Evolutionary conservation across 805 yeast species (phyloP).

Genomic region (Monosporozyma yasuniensis): DNA sequence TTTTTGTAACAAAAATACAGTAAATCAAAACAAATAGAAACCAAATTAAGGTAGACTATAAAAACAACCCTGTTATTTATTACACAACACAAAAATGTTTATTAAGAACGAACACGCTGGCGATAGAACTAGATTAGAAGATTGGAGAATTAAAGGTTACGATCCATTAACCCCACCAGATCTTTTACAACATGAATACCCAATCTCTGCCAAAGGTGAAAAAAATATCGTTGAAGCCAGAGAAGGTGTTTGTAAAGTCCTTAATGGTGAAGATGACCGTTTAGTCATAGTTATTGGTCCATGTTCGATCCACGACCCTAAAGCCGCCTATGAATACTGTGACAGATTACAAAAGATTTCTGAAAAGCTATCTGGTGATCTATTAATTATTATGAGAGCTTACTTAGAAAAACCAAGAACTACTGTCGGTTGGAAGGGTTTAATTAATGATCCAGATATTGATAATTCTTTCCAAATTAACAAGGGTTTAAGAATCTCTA

Average conservation of each 20-base stretch:
- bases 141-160: constrained; percentile 78
- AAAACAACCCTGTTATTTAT: background rate
- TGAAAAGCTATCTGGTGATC: constrained; percentile 59
- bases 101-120: constrained; percentile 77
- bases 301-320: constrained; percentile 92
- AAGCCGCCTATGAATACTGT: constrained; percentile 86
- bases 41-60: background rate
- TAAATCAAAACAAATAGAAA: background rate
- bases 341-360: constrained; percentile 49
- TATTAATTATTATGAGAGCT: constrained; percentile 91
- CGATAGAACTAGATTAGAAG: constrained; percentile 69
- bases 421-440: constrained; percentile 98
- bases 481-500: constrained; percentile 83
- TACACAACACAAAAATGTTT: constrained; percentile 46
- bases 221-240: constrained; percentile 67
- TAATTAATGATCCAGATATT: constrained; percentile 94
- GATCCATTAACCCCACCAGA: constrained; percentile 96
- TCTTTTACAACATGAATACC: constrained; percentile 76
- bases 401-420: constrained; percentile 97
- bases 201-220: constrained; percentile 51
- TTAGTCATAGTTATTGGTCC: constrained; percentile 89
- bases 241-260: constrained; percentile 59
- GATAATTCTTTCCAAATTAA: constrained; percentile 89
- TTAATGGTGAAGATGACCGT: constrained; percentile 80
- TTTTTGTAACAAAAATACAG: background rate